Evolutionary conservation across 495 filamentous ascomycete genomes (phyloP).

Genomic region (Aspergillus steynii): DNA sequence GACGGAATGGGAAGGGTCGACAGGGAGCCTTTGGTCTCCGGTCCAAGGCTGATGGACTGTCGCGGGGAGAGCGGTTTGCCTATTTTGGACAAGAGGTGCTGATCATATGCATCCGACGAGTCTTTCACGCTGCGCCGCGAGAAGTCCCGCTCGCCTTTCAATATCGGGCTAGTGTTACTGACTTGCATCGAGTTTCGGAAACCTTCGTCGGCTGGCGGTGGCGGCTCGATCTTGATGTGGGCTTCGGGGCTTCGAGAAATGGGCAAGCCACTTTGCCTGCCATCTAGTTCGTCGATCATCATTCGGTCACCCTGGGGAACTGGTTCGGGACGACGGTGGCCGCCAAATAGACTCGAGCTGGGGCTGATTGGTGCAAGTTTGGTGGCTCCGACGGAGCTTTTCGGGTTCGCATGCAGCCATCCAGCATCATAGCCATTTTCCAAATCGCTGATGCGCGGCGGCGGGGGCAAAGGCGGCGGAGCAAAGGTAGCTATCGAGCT

Average conservation of each 20-base stretch:
- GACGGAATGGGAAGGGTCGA: slow-evolving; percentile 49
- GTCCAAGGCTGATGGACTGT: slow-evolving; percentile 52
- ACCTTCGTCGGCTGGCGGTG: slow-evolving; percentile 44
- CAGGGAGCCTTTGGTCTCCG: slow-evolving; percentile 52
- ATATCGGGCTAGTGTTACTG: slow-evolving; percentile 49
- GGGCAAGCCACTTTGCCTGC: slow-evolving; percentile 31
- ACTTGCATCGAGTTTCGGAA: slow-evolving; percentile 44
- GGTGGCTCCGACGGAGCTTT: slow-evolving; percentile 26
- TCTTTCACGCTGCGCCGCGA: slow-evolving; percentile 58
- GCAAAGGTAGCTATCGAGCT: slow-evolving; percentile 44
- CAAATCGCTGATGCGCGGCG: slow-evolving; percentile 53
- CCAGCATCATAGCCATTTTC: slow-evolving; percentile 58
- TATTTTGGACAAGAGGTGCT: slow-evolving; percentile 74
- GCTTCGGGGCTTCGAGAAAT: slow-evolving; percentile 36
- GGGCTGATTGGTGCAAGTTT: slow-evolving; percentile 50
- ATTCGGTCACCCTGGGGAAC: slow-evolving; percentile 38
- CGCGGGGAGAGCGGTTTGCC: slow-evolving; percentile 63
- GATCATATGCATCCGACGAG: slow-evolving; percentile 74
- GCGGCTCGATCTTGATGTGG: slow-evolving; percentile 50
- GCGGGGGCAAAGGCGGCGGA: slow-evolving; percentile 66
- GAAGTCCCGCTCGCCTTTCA: slow-evolving; percentile 59
- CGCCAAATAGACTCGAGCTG: slow-evolving; percentile 56
- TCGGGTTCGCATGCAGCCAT: slow-evolving; percentile 58
- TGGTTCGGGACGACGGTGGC: slow-evolving; percentile 36
- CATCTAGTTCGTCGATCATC: slow-evolving; percentile 42